Conservation (phyloP, 2,329 filamentous ascomycete species). For the Onygena corvina region DNA sequence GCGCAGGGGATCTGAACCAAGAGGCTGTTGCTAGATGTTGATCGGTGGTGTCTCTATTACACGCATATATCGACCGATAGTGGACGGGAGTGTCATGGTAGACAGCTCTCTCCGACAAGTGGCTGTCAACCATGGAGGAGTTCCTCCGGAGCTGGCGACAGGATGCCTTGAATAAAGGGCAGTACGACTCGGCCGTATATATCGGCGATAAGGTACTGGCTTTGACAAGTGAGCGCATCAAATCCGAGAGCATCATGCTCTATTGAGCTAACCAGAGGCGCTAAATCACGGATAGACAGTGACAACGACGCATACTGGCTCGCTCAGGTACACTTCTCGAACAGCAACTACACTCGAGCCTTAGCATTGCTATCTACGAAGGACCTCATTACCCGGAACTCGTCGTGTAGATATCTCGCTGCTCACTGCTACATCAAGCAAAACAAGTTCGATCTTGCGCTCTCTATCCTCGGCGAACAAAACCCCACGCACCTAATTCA, state of each 20-base stretch:
- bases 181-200: slow-evolving; percentile 93
- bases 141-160: slow-evolving; percentile 91
- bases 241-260: slow-evolving; percentile 6
- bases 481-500: slow-evolving; percentile 82
- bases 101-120: neutral
- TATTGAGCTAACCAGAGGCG: neutral
- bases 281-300: slow-evolving; percentile 53
- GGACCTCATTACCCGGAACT: slow-evolving; percentile 67
- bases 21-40: neutral
- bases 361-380: slow-evolving; percentile 74
- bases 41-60: neutral
- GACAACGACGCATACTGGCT: slow-evolving; percentile 94
- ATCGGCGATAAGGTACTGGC: slow-evolving; percentile 94
- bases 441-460: slow-evolving; percentile 75
- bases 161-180: slow-evolving; percentile 87
- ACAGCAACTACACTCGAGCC: slow-evolving; percentile 86
- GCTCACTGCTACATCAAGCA: slow-evolving; percentile 93
- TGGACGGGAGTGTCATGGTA: neutral
- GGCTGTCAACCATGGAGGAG: slow-evolving; percentile 60
- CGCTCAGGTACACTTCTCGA: slow-evolving; percentile 93
- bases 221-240: slow-evolving; percentile 56
- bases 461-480: slow-evolving; percentile 74
- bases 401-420: slow-evolving; percentile 82
- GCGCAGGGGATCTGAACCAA: neutral
- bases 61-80: neutral